Conservation (phyloP, 2,329 filamentous ascomycete species). For the Dryadomyces quercus-mongolicae region DNA sequence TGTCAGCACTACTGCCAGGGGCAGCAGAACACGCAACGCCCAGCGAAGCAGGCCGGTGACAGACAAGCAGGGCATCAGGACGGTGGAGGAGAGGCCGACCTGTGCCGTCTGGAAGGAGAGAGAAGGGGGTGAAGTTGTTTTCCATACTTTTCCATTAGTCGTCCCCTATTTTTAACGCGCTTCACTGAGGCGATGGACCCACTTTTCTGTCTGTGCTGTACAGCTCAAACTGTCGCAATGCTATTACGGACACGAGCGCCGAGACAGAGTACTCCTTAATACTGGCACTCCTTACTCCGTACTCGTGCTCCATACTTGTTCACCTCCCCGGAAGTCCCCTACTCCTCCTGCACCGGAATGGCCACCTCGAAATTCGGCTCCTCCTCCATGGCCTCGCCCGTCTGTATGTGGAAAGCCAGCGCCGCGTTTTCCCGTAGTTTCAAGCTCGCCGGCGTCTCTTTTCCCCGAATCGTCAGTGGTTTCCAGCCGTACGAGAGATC, state of each 20-base stretch:
- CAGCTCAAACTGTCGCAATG: background rate
- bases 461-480: conserved; percentile 25
- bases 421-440: conserved; percentile 34
- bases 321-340: conserved; percentile 14
- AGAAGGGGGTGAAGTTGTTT: background rate
- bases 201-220: background rate
- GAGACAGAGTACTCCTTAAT: no score
- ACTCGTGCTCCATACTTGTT: background rate
- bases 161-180: background rate
- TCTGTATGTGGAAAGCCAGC: conserved; percentile 36
- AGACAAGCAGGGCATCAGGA: conserved; percentile 24
- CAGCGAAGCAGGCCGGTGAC: conserved; percentile 37
- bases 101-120: background rate
- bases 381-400: conserved; percentile 22
- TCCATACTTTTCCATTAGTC: background rate
- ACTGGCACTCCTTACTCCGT: no score
- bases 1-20: conserved; percentile 57
- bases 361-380: conserved; percentile 27
- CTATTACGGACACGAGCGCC: no score
- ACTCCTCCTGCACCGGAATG: conserved; percentile 23
- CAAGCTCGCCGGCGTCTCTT: conserved; percentile 27
- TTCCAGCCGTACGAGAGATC: conserved; percentile 39
- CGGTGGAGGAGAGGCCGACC: conserved; percentile 11
- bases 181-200: background rate
- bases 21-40: conserved; percentile 44